phyloP scores from a whole-genome alignment of 2,329 filamentous ascomycete species.

The Colletotrichum siamense region DNA sequence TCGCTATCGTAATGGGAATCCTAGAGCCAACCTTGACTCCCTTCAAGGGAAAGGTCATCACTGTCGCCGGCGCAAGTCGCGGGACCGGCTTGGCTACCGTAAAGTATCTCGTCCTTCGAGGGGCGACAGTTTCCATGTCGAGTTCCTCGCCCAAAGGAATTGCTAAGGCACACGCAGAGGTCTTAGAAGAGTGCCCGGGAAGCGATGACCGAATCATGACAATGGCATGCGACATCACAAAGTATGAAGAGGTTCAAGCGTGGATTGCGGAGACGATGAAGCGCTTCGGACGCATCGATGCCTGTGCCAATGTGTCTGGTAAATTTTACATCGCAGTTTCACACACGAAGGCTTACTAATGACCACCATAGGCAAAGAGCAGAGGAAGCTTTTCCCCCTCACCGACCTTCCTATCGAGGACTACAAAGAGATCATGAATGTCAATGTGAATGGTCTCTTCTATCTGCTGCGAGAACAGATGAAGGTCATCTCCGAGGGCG shows the following conservation, averaged over 20 bases:
- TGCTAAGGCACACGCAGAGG: conserved; percentile 25
- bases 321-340: not conserved
- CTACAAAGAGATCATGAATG: conserved; percentile 23
- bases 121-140: conserved; percentile 23
- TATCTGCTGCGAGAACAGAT: conserved; percentile 26
- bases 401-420: conserved; percentile 24
- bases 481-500: conserved; percentile 32
- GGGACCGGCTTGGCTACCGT: conserved; percentile 23
- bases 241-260: not conserved
- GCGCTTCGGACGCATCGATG: not conserved
- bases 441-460: conserved; percentile 27
- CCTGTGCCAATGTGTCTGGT: conserved; percentile 5
- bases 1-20: conserved; percentile 14
- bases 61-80: conserved; percentile 18
- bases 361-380: conserved; percentile 15
- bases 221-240: not conserved
- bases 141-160: conserved; percentile 24
- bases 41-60: conserved; percentile 25
- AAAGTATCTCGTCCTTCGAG: conserved; percentile 25
- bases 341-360: not conserved
- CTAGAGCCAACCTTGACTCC: conserved; percentile 19
- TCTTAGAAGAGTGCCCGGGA: not conserved
- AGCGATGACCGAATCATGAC: conserved; percentile 3
- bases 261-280: conserved; percentile 9
- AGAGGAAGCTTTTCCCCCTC: conserved; percentile 30